Conservation (phyloP, 805 yeast species). For the Zygosaccharomyces rouxii region DNA sequence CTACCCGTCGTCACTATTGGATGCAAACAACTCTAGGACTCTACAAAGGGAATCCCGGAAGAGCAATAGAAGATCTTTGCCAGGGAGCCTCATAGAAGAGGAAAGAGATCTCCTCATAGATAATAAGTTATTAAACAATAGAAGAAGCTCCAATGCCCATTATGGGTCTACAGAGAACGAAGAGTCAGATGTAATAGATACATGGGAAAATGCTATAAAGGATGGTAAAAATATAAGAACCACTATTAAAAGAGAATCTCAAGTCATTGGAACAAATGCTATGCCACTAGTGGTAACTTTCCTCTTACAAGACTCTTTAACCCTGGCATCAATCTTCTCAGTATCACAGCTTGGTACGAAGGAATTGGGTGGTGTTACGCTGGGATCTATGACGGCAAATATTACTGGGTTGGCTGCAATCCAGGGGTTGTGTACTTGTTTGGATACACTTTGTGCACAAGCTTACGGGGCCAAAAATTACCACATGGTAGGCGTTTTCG, state of each 20-base stretch:
- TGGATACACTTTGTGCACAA: conserved; percentile 75
- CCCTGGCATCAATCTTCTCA: conserved; percentile 72
- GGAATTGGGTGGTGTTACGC: conserved; percentile 70
- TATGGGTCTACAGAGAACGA: conserved; percentile 16
- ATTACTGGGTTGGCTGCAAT: conserved; percentile 70
- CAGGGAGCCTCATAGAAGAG: conserved; percentile 26
- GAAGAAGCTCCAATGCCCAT: not conserved
- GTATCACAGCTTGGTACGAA: conserved; percentile 69
- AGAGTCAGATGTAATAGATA: conserved; percentile 20
- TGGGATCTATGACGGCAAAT: conserved; percentile 75
- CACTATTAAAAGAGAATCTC: conserved; percentile 42
- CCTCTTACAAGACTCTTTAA: conserved; percentile 63
- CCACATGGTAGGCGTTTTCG: conserved; percentile 62
- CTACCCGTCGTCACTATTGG: conserved; percentile 15
- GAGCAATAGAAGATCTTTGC: conserved; percentile 11
- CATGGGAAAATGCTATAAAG: conserved; percentile 33
- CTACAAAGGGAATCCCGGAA: conserved; percentile 19
- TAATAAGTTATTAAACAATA: conserved; percentile 24
- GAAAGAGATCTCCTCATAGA: conserved; percentile 34
- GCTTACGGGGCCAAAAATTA: conserved; percentile 67
- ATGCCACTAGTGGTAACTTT: conserved; percentile 65
- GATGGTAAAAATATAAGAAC: conserved; percentile 29
- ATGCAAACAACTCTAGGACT: conserved; percentile 23
- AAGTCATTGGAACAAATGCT: conserved; percentile 42
- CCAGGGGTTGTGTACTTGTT: conserved; percentile 73